phyloP scores from a whole-genome alignment of 140 eudicot genomes.

The Ambrosia hybrid region DNA sequence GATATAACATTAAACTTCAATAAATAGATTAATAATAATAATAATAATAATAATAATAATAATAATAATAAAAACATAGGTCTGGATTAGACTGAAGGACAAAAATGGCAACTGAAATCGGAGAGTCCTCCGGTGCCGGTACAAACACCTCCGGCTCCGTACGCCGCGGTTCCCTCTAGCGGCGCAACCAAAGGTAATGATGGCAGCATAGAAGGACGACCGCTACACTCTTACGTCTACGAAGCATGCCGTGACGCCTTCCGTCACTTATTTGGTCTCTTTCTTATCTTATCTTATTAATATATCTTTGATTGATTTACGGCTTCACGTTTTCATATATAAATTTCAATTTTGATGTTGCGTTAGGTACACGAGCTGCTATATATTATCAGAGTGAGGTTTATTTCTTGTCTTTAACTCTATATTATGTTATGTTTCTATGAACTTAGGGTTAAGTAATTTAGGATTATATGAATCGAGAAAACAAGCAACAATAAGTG shows the following conservation, averaged over 20 bases:
- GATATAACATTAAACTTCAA: too few relatives aligned
- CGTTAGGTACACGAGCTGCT: slow-evolving; percentile 82
- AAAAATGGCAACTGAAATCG: slow-evolving; percentile 37
- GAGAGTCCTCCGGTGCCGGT: slow-evolving; percentile 47
- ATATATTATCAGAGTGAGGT: slow-evolving; percentile 96
- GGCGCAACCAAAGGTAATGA: slow-evolving; percentile 96
- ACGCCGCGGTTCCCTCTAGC: slow-evolving; percentile 66
- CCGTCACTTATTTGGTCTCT: slow-evolving; percentile 86
- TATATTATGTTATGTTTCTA: neutral
- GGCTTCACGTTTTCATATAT: neutral
- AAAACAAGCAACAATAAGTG: too few relatives aligned
- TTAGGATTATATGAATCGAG: too few relatives aligned
- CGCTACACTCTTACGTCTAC: slow-evolving; percentile 91
- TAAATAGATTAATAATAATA: too few relatives aligned
- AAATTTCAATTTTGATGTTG: neutral
- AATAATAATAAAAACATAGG: too few relatives aligned
- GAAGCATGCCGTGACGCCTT: slow-evolving; percentile 99
- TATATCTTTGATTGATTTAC: neutral
- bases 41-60: too few relatives aligned
- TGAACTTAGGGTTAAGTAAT: slow-evolving; percentile 16
- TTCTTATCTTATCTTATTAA: slow-evolving; percentile 4
- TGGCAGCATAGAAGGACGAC: slow-evolving; percentile 98
- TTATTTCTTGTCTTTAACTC: neutral
- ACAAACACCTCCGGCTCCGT: slow-evolving; percentile 13
- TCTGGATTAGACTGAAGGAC: neutral